A percentile compares a stretch with the other conserved stretches of the same genome.
Conservation (phyloP, 1,139 yeast species). For the Nematodospora anomalae region DNA sequence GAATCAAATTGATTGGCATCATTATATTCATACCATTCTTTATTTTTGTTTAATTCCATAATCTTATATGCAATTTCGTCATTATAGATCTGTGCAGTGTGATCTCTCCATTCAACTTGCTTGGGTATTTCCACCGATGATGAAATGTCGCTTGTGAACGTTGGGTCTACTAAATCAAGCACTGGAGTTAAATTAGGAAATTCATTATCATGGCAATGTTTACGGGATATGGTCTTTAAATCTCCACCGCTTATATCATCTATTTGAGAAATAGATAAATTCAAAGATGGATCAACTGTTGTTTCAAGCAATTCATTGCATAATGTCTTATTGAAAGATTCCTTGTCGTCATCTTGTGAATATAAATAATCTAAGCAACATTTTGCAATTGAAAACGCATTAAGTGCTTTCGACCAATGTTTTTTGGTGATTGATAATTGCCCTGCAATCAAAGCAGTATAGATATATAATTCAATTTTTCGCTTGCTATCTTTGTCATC, state of each 20-base stretch:
- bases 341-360: slow-evolving; percentile 17
- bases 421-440: slow-evolving; percentile 55
- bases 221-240: slow-evolving; percentile 48
- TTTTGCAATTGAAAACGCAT: slow-evolving; percentile 59
- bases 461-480: slow-evolving; percentile 59
- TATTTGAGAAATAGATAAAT: slow-evolving; percentile 53
- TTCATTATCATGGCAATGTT: slow-evolving; percentile 34
- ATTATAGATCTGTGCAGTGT: slow-evolving; percentile 66
- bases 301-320: slow-evolving; percentile 59
- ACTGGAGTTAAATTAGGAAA: slow-evolving; percentile 38
- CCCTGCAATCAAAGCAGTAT: slow-evolving; percentile 62
- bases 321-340: slow-evolving; percentile 38
- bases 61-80: slow-evolving; percentile 70
- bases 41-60: slow-evolving; percentile 39
- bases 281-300: slow-evolving; percentile 68
- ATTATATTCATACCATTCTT: slow-evolving; percentile 23
- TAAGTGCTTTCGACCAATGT: slow-evolving; percentile 56
- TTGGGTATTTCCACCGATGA: slow-evolving; percentile 29
- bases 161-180: slow-evolving; percentile 44
- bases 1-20: slow-evolving; percentile 33
- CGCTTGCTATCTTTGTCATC: slow-evolving; percentile 26
- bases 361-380: slow-evolving; percentile 57
- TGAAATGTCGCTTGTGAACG: slow-evolving; percentile 40
- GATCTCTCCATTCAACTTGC: slow-evolving; percentile 67
- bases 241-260: slow-evolving; percentile 35